Percentiles rank a stretch among this genome's conserved stretches.
Evolutionary conservation across 1,284 basidiomycete genomes (phyloP).

Genomic region (Rhizopogon parksii): DNA sequence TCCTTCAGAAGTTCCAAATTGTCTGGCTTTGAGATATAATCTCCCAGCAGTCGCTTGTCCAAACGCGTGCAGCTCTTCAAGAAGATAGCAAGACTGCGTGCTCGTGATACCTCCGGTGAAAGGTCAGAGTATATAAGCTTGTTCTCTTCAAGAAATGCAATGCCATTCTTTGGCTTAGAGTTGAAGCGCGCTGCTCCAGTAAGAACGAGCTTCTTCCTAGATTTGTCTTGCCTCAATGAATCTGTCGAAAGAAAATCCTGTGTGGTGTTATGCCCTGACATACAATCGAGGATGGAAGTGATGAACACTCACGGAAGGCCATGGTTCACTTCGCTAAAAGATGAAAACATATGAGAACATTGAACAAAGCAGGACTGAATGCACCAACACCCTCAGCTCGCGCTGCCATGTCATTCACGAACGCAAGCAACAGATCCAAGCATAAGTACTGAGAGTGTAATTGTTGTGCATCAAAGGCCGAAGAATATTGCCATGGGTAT

Average conservation of each 20-base stretch:
- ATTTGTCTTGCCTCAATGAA: conserved; percentile 67
- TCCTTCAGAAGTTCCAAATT: conserved; percentile 81
- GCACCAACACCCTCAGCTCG: conserved; percentile 64
- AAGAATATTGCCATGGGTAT: conserved; percentile 57
- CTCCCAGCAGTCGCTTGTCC: conserved; percentile 92
- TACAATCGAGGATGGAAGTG: not conserved
- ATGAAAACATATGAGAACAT: conserved; percentile 8
- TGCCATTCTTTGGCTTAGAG: conserved; percentile 87
- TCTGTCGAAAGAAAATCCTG: conserved; percentile 52
- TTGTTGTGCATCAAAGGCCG: conserved; percentile 64
- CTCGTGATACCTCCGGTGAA: conserved; percentile 48
- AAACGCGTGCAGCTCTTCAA: conserved; percentile 81
- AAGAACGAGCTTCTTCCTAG: conserved; percentile 81
- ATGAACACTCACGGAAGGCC: conserved; percentile 49
- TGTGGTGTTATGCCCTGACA: conserved; percentile 4
- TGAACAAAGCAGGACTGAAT: conserved; percentile 4
- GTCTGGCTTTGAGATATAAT: conserved; percentile 88
- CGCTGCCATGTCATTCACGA: conserved; percentile 84
- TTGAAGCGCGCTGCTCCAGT: conserved; percentile 89
- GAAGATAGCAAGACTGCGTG: conserved; percentile 72
- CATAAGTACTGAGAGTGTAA: conserved; percentile 82
- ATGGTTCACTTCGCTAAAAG: conserved; percentile 36
- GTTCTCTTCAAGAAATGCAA: conserved; percentile 88
- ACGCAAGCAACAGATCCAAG: conserved; percentile 82
- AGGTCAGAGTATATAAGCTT: conserved; percentile 72